Conservation (phyloP, 2,329 filamentous ascomycete genomes). For the Aspergillus puulaauensis region DNA sequence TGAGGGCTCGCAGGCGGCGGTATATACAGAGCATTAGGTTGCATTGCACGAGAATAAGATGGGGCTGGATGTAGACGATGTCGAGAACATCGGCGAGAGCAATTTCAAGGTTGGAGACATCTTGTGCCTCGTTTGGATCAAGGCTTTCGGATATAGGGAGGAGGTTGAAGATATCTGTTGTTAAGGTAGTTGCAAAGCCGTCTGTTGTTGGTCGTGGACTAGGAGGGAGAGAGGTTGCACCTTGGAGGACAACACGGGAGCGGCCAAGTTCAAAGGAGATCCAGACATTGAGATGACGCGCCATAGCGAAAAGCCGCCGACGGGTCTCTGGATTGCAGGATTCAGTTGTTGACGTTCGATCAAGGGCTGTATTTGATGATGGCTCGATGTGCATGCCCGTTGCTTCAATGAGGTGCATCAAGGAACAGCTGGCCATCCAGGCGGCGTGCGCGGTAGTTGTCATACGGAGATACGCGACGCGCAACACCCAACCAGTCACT, state of each 20-base stretch:
- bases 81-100: slow-evolving; percentile 45
- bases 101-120: slow-evolving; percentile 44
- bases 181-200: slow-evolving; percentile 16
- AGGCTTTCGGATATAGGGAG: slow-evolving; percentile 55
- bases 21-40: slow-evolving; percentile 59
- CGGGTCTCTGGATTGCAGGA: slow-evolving; percentile 37
- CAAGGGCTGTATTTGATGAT: slow-evolving; percentile 15
- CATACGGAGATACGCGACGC: slow-evolving; percentile 54
- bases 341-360: slow-evolving; percentile 7
- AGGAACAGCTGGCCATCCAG: slow-evolving; percentile 56
- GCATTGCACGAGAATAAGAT: slow-evolving; percentile 52
- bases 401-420: slow-evolving; percentile 61
- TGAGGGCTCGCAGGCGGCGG: slow-evolving; percentile 54
- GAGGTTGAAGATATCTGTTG: slow-evolving; percentile 52
- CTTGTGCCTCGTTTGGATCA: slow-evolving; percentile 50
- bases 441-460: slow-evolving; percentile 54
- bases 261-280: slow-evolving; percentile 60
- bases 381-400: slow-evolving; percentile 39
- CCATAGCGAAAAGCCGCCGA: slow-evolving; percentile 50
- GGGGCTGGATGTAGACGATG: slow-evolving; percentile 40
- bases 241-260: slow-evolving; percentile 51
- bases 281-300: slow-evolving; percentile 60
- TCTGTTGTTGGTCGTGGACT: slow-evolving; percentile 40
- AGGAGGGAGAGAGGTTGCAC: slow-evolving; percentile 46
- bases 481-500: slow-evolving; percentile 51